Evolutionary conservation across 2,329 filamentous ascomycete species (phyloP).

Genomic region (Fusarium dimerum): DNA sequence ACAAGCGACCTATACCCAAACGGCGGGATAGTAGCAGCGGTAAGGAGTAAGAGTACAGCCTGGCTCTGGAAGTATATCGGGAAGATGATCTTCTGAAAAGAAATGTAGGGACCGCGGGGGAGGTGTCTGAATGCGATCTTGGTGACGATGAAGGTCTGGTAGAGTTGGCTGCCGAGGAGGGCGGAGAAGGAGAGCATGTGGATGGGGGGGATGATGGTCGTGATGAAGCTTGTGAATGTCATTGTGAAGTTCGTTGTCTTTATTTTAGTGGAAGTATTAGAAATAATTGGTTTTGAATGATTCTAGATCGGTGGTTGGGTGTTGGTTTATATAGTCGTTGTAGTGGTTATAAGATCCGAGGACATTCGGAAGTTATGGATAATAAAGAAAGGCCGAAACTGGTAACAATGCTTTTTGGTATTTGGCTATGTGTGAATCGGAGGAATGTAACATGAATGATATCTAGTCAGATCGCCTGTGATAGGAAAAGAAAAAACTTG

Average conservation of each 20-base stretch:
- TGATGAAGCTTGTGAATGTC: conserved; percentile 7
- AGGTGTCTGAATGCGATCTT: conserved; percentile 38
- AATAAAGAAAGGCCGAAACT: no score
- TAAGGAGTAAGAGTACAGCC: conserved; percentile 35
- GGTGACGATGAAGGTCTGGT: conserved; percentile 41
- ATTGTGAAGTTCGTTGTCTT: conserved; percentile 1
- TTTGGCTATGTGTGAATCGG: no score
- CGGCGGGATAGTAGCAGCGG: conserved; percentile 36
- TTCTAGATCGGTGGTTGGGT: conserved; percentile 9
- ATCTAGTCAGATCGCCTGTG: no score
- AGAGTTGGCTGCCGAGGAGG: conserved; percentile 42
- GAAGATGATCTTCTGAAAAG: conserved; percentile 43
- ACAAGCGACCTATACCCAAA: conserved; percentile 33
- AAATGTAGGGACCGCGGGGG: conserved; percentile 37
- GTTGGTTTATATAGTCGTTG: not conserved
- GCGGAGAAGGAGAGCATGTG: conserved; percentile 43
- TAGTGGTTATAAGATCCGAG: conserved; percentile 21
- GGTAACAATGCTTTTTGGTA: no score
- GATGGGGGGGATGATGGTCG: conserved; percentile 31
- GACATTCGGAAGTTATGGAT: conserved; percentile 22
- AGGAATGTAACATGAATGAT: no score
- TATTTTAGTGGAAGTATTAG: not conserved
- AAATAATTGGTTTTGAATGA: not conserved
- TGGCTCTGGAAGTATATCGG: conserved; percentile 43
- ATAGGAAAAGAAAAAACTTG: no score